These are phyloP conservation scores for Elymus sibiricus DNA, from an alignment of 176 grass and related monocot species.

Conservation along the genomic window DNA sequence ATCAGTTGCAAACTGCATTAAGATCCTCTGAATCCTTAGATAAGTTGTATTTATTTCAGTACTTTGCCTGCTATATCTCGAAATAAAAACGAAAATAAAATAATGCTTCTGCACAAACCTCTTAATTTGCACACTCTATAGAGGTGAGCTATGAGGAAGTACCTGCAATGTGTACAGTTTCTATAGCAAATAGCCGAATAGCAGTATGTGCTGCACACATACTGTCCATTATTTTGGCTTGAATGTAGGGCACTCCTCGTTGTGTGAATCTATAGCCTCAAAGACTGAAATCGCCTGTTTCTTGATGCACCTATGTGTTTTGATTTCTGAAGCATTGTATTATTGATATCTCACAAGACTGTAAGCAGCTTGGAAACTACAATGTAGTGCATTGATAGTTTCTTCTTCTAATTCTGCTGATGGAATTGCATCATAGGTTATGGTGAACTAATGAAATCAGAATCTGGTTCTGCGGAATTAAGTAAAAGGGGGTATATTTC, in stretches of 20 bases:
- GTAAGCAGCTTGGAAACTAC: conserved; percentile 7
- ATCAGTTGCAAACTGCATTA: conserved; percentile 20
- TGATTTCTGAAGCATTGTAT: conserved; percentile 13
- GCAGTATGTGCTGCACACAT: neutral
- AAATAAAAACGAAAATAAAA: neutral
- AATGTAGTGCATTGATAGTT: conserved; percentile 11
- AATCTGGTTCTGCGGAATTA: conserved; percentile 51
- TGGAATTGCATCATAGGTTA: conserved; percentile 39
- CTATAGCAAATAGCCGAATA: neutral
- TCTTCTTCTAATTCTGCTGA: conserved; percentile 12
- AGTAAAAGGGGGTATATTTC: conserved; percentile 70
- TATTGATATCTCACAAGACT: conserved; percentile 10
- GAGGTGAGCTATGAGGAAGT: neutral
- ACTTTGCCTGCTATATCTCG: conserved; percentile 8
- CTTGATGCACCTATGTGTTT: neutral
- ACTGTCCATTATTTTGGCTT: neutral
- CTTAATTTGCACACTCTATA: conserved; percentile 9
- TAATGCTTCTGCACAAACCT: neutral
- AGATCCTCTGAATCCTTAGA: neutral
- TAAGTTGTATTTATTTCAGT: neutral
- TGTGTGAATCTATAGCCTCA: neutral
- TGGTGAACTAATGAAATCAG: conserved; percentile 67
- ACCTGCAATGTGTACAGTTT: neutral
- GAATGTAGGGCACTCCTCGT: neutral
- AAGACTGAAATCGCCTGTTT: neutral